phyloP scores from a whole-genome alignment of 2,329 filamentous ascomycete species.

The Chalaropsis ovoidea region DNA sequence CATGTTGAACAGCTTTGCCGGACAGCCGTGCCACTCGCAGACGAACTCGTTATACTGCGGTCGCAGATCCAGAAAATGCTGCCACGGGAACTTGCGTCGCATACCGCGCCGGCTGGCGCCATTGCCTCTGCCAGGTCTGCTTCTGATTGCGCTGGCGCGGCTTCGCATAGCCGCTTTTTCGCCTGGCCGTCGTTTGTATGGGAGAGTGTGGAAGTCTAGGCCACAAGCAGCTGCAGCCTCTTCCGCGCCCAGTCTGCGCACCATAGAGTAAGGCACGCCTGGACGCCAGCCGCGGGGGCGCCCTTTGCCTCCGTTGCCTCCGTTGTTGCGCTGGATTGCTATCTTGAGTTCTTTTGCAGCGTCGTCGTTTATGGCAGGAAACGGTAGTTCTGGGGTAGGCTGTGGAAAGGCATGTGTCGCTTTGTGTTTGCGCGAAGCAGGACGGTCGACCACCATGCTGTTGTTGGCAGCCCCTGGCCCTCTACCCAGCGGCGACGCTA shows the following conservation, averaged over 20 bases:
- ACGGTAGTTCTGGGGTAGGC: not conserved
- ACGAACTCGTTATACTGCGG: slow-evolving; percentile 43
- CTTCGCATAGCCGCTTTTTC: not conserved
- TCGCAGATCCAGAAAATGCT: slow-evolving; percentile 36
- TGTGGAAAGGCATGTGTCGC: not conserved
- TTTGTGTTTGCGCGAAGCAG: not conserved
- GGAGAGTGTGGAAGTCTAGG: too few species aligned
- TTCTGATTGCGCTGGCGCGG: not conserved
- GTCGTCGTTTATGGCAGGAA: not conserved
- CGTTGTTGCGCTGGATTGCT: not conserved
- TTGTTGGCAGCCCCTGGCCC: too few species aligned
- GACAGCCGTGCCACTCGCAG: slow-evolving; percentile 52
- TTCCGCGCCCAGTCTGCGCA: not conserved
- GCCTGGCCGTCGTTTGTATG: not conserved
- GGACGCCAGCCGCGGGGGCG: not conserved
- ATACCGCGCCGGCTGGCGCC: not conserved
- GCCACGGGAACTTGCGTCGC: slow-evolving; percentile 3
- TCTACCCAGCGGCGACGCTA: not conserved
- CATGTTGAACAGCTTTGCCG: slow-evolving; percentile 52
- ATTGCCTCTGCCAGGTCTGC: not conserved
- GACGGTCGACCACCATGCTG: not conserved
- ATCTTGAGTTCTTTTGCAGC: not conserved
- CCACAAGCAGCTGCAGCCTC: not conserved
- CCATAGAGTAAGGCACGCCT: not conserved
- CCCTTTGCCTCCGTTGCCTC: not conserved